These are phyloP conservation scores for Populus hybrid DNA, from an alignment of 441 rosid genomes.

Conservation along the genomic window DNA sequence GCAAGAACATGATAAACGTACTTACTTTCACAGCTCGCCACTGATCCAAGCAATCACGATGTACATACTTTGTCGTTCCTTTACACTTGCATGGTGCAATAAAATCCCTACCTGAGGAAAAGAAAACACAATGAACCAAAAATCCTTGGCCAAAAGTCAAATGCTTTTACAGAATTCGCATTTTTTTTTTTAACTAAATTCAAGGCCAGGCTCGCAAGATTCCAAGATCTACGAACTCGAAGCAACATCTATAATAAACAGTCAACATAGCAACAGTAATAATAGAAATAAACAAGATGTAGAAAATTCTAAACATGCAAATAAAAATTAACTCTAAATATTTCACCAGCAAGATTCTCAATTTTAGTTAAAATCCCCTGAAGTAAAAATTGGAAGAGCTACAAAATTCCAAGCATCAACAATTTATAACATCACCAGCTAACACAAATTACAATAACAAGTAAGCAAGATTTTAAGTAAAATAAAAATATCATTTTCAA, in stretches of 20 bases:
- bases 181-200: neutral
- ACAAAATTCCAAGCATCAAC: neutral
- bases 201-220: neutral
- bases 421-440: neutral
- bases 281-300: neutral
- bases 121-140: neutral
- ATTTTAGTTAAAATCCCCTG: neutral
- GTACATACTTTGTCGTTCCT: constrained; percentile 97
- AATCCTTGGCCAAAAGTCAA: neutral
- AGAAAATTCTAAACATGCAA: too few relatives aligned
- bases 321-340: too few relatives aligned
- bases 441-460: neutral
- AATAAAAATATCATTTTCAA: too few relatives aligned
- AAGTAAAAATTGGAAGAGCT: neutral
- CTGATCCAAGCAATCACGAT: constrained; percentile 97
- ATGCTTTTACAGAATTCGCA: neutral
- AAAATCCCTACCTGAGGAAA: constrained; percentile 85
- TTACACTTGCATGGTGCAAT: constrained; percentile 99
- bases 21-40: constrained; percentile 94
- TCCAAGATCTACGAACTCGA: neutral
- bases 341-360: neutral
- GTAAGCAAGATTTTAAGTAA: neutral
- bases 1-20: neutral
- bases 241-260: neutral
- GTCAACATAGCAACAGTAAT: neutral